Base-by-base conservation (phyloP, 1,284 basidiomycete genomes). In the Exsudoporus floridanus region DNA sequence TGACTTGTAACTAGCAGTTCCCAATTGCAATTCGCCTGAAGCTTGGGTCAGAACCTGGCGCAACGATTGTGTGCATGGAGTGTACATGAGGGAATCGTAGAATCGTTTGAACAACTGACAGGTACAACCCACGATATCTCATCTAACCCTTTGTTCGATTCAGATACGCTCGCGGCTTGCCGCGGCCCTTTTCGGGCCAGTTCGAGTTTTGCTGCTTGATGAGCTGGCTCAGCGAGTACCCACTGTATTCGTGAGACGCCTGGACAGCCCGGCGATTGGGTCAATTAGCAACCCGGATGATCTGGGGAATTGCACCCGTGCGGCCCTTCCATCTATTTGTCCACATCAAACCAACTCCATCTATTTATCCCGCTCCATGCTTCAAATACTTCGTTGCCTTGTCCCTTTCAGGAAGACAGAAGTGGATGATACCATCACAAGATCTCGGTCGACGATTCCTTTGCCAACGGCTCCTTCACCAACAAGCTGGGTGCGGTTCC, bases 141-240 rank as follows among this genome's bases (percentile, higher is more conserved):
- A 39, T 51, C 52, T 34, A 21, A 43, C 38, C n/a, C 25, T 5
- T 51, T 14, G 16, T 52, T 51, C n/a, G 10, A 37, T 21, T 16
- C 34, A 44, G 61, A 52, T 56, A 16, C 37, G 18, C 43, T 33
- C 40, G 14, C 9, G 5, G 36, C 30, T 48, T 7, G 25, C 1
- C 31, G 13, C 44, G 27, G 5, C 18, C 36, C 7, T 45, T 47
- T 57, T 49, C 23, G 38, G 49, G n/a, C 14, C 16, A 25, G 19
- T 25, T 39, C 12, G 16, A 14, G 18, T 42, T 19, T 25, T 8
- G 3, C 35, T n/a, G 9, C 28, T 31, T 21, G 23, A 23, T 33
- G 58, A 61, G 18, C 63, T 43, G 35, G 60, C 46, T 67, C 42
- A 41, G 14, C 8, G 6, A 25, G 38, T 3, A 19, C n/a, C n/a